Base-by-base conservation (phyloP, 164 flowering plant species). In the Magnolia officinalis region DNA sequence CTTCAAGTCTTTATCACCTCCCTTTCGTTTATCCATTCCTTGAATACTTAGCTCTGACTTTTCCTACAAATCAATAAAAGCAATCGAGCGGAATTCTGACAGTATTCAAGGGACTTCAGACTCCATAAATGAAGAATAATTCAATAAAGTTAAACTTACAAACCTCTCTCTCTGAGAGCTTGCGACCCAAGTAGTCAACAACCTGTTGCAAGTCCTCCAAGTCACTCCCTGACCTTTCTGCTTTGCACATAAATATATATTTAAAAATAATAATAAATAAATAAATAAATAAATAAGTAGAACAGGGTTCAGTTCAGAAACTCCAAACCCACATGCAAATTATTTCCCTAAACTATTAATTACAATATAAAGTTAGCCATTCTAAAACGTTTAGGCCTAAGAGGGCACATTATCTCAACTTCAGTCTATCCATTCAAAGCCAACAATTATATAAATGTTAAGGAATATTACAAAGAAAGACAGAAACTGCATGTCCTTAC, bases 141-240 rank as follows among this genome's bases (percentile, higher is more conserved):
- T 21, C 14, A 50, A 7, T 8, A 71, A 31, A 71, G 8, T 2
- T 51, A 9, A 20, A 51, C 26, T 13, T 31, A 81, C 88, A 64
- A 84, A 89, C 98, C 45, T 77, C 78, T 50, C 73, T 72, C 21
- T 81, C 84, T 19, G 84, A 75, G 69, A 72, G 79, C 72, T 82
- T 83, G 5, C 63, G 76, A 45, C 79, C 77, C 31, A 90, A 81
- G 78, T 64, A 70, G 78, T 88, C 86, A 79, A 89, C 75, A 77
- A 80, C 85, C 69, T 52, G 78, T 82, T 75, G 86, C 63, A 90
- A 82, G 83, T 86, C 93, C 58, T 69, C 82, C 76, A 93, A 71
- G 16, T 88, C 91, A 77, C 70, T 72, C 63, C 80, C 82, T 6
- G 89, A 71, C 64, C 78, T 37, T 69, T 87, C 98, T 93, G 84